Evolutionary conservation across 2,329 filamentous ascomycete species (phyloP).

Genomic region (Talaromyces sp.): DNA sequence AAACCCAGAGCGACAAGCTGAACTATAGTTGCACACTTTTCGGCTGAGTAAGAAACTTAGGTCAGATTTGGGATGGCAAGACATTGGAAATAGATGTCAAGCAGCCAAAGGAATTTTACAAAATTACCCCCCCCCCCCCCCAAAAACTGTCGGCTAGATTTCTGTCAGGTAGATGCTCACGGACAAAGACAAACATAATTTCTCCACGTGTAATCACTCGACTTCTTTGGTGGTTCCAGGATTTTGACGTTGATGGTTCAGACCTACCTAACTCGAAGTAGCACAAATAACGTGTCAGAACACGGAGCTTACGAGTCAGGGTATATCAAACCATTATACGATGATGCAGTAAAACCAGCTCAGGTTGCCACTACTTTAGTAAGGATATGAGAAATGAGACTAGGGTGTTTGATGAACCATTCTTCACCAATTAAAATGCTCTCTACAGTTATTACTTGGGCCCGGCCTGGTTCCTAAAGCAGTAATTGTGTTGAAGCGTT

Average conservation of each 20-base stretch:
- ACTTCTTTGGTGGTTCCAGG: background rate
- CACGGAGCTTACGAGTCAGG: background rate
- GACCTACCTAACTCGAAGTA: background rate
- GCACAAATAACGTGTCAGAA: background rate
- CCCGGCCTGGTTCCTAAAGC: background rate
- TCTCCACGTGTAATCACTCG: background rate
- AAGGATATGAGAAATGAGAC: background rate
- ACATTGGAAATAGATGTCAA: background rate
- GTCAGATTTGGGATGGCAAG: no score
- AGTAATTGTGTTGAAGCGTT: background rate
- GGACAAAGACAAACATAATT: background rate
- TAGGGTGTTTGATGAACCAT: background rate
- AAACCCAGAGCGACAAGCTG: background rate
- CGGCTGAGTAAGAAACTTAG: background rate
- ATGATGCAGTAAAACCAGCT: background rate
- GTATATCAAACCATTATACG: background rate
- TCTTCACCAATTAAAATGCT: background rate
- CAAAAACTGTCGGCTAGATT: background rate
- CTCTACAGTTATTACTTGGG: background rate
- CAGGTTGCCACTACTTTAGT: background rate
- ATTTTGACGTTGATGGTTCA: background rate
- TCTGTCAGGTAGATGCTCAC: background rate
- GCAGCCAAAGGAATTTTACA: background rate
- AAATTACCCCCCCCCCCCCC: background rate
- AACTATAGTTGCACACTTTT: background rate